Conservation (phyloP, 192 early-diverging fungal genomes). For the Backusella mclennaniae region DNA sequence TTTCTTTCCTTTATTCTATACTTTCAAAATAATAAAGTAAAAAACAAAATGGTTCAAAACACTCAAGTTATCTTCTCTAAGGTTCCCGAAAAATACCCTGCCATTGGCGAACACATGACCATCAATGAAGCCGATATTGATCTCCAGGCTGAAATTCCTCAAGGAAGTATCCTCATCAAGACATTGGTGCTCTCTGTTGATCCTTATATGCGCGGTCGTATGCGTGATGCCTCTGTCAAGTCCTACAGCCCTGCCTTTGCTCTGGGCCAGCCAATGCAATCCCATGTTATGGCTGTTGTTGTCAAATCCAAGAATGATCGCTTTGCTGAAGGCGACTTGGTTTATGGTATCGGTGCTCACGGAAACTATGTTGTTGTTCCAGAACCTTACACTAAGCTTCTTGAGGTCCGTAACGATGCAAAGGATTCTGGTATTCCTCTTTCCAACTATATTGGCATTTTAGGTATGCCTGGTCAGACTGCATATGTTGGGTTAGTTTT, state of each 20-base stretch:
- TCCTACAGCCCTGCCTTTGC: constrained; percentile 46
- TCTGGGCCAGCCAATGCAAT: constrained; percentile 60
- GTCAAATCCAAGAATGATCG: constrained; percentile 59
- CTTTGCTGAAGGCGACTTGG: constrained; percentile 59
- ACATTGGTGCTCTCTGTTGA: constrained; percentile 69
- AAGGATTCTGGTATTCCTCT: constrained; percentile 46
- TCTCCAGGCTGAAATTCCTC: constrained; percentile 41
- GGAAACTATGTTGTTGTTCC: constrained; percentile 21
- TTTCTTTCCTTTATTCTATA: neutral
- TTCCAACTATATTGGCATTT: constrained; percentile 58
- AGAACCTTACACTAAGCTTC: constrained; percentile 18
- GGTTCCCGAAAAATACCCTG: constrained; percentile 31
- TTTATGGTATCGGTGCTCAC: constrained; percentile 44
- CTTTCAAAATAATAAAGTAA: neutral
- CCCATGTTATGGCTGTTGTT: constrained; percentile 63
- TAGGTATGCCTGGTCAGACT: constrained; percentile 81
- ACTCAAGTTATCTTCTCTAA: constrained; percentile 42
- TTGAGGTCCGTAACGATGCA: constrained; percentile 36
- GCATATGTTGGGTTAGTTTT: constrained; percentile 55
- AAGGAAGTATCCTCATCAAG: constrained; percentile 55
- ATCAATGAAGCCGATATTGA: constrained; percentile 41
- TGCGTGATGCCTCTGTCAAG: constrained; percentile 44
- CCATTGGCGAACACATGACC: constrained; percentile 48
- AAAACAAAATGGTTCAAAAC: constrained; percentile 41
- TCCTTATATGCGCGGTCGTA: constrained; percentile 74